Evolutionary conservation across 768 basidiomycete genomes (phyloP).

Genomic region (Clavaria fumosa): DNA sequence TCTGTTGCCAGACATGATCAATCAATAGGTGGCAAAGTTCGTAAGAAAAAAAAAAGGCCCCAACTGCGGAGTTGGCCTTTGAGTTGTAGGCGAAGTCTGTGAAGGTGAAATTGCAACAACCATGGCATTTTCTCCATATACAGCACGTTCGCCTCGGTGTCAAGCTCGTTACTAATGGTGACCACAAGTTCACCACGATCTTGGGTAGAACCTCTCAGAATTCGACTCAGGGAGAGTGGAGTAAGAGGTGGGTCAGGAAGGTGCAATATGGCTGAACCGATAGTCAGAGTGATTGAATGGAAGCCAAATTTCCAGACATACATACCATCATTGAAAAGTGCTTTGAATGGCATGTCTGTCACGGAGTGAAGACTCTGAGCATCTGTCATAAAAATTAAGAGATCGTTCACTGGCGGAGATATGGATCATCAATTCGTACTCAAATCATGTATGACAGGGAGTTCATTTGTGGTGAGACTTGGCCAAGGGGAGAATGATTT

Average conservation of each 20-base stretch:
- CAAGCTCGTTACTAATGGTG: conserved; percentile 43
- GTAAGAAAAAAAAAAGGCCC: conserved; percentile 10
- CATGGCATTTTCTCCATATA: conserved; percentile 93
- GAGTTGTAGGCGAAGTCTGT: conserved; percentile 46
- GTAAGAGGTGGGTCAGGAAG: conserved; percentile 26
- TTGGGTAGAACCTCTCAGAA: conserved; percentile 60
- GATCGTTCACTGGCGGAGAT: too few species aligned
- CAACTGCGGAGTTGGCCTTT: conserved; percentile 32
- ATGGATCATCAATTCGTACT: too few species aligned
- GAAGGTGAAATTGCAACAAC: conserved; percentile 77
- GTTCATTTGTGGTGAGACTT: too few species aligned
- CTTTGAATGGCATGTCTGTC: too few species aligned
- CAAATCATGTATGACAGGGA: too few species aligned
- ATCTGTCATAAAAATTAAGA: too few species aligned
- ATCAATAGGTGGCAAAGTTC: too few species aligned
- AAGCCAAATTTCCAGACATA: too few species aligned
- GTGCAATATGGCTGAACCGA: conserved; percentile 19
- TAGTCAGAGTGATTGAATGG: too few species aligned
- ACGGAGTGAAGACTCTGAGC: too few species aligned
- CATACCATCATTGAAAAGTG: too few species aligned
- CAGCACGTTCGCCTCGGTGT: conserved; percentile 29
- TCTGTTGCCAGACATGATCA: too few species aligned
- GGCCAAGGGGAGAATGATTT: conserved; percentile 34
- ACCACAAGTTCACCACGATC: conserved; percentile 60
- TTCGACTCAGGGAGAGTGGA: conserved; percentile 50